Evolutionary conservation across 2,329 filamentous ascomycete genomes (phyloP), one percentile per base, ranked within the genome.

Genomic region (Fusarium sp.): DNA sequence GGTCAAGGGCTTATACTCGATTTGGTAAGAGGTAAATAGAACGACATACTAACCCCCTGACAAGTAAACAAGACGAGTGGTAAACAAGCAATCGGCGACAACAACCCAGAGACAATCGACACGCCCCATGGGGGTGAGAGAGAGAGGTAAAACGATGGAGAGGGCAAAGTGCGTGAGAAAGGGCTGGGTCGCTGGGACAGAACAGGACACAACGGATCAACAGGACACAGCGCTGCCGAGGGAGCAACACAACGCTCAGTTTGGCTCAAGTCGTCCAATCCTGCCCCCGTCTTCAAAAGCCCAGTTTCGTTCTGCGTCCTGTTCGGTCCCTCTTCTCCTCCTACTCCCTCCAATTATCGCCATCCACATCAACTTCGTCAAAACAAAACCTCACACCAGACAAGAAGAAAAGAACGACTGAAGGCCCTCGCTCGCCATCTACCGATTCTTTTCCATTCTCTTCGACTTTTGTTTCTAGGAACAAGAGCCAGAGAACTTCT

Each of bases 401-500:
- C 76, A 78, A 76, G 75, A 79, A 77, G 80, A 80, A 81, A 82
- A 82, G 79, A 75, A 82, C 76, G 74, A 78, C 72, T 76, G 79
- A 80, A 82, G 80, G 78, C 78, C 74, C 72, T 75, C 69, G 75
- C 75, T 77, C 65, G 72, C 77, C 78, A 74, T 80, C 79, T 77
- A 68, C 74, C 71, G 71, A 68, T 80, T 80, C 80, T 80, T 80
- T 75, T 78, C 78, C 73, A 78, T 78, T 80, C 78, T 81, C 82
- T 83, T 81, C 83, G 82, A 85, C 83, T 85, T 86, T 87, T 87
- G 85, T 86, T 86, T 86, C 83, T 85, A 82, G 85, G 84, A 87
- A 87, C 85, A 88, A 87, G 87, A 90, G 88, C 88, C 87, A 89
- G 88, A 89, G 87, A 86, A 87, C 85, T 90, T 91, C 89, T 91